Evolutionary conservation across 257 asterid genomes (phyloP).

Genomic region (Nicotiana benthamiana): DNA sequence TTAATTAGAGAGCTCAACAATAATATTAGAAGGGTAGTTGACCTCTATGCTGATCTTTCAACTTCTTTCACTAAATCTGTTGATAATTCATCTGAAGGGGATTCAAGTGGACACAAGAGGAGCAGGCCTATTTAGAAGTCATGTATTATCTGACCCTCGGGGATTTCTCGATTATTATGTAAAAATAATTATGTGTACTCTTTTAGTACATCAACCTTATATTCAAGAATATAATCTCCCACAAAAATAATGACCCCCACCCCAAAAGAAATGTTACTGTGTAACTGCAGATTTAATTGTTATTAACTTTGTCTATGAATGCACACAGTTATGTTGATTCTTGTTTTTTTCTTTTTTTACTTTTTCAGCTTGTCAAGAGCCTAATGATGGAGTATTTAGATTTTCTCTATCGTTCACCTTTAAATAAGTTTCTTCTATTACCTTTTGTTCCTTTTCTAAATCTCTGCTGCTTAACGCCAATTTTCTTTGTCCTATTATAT

Average conservation of each 20-base stretch:
- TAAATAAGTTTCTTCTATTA: slow-evolving; percentile 20
- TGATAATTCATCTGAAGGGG: slow-evolving; percentile 76
- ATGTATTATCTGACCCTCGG: neutral
- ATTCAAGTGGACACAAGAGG: slow-evolving; percentile 73
- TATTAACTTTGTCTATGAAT: too few relatives aligned
- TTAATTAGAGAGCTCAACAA: slow-evolving; percentile 73
- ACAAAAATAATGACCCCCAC: slow-evolving; percentile 19
- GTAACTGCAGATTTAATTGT: slow-evolving; percentile 32
- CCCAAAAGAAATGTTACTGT: slow-evolving; percentile 17
- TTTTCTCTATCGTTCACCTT: slow-evolving; percentile 20
- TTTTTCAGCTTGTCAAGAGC: slow-evolving; percentile 47
- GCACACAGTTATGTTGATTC: too few relatives aligned
- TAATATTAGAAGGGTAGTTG: slow-evolving; percentile 78
- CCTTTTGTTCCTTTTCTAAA: slow-evolving; percentile 16
- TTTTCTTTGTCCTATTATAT: slow-evolving; percentile 1
- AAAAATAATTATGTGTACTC: neutral
- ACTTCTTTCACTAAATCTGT: slow-evolving; percentile 49
- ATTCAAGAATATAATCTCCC: slow-evolving; percentile 5
- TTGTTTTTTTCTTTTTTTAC: slow-evolving; percentile 10
- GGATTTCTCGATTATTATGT: neutral
- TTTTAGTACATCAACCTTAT: slow-evolving; percentile 8
- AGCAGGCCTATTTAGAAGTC: slow-evolving; percentile 38
- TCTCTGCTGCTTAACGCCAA: neutral
- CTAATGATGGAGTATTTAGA: slow-evolving; percentile 7
- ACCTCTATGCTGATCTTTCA: slow-evolving; percentile 75